These are phyloP conservation scores for Trametes hirsuta DNA, from an alignment of 1,284 basidiomycete species.

Conservation along the genomic window DNA sequence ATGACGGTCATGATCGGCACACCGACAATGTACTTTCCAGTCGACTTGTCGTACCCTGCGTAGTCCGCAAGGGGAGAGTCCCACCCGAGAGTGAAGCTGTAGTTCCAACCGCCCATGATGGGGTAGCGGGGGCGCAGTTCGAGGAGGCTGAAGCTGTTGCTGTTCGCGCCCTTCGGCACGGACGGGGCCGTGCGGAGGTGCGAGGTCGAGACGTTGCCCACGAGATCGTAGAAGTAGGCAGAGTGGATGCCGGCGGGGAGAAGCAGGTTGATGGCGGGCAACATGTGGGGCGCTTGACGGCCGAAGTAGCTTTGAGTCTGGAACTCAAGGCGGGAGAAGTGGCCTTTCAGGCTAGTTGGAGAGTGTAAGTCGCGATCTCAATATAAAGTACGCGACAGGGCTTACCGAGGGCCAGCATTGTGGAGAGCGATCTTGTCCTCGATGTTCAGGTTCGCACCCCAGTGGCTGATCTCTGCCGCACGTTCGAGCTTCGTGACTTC, in stretches of 20 bases:
- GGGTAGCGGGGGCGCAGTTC: conserved; percentile 93
- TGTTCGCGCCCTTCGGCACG: conserved; percentile 55
- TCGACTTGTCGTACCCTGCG: conserved; percentile 60
- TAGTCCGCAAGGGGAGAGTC: conserved; percentile 84
- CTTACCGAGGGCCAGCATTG: conserved; percentile 89
- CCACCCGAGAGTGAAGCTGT: conserved; percentile 92
- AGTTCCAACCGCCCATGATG: conserved; percentile 97
- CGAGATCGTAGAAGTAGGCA: conserved; percentile 87
- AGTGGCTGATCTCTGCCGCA: conserved; percentile 91
- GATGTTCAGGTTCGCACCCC: conserved; percentile 94
- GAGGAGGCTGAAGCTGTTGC: conserved; percentile 62
- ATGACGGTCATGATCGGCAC: conserved; percentile 89
- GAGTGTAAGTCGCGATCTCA: background rate
- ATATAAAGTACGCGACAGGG: conserved; percentile 17
- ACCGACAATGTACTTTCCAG: conserved; percentile 71
- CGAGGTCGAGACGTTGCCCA: conserved; percentile 98
- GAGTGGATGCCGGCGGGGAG: conserved; percentile 83
- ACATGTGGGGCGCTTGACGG: conserved; percentile 66
- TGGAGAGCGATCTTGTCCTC: conserved; percentile 85
- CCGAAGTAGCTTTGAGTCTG: conserved; percentile 77
- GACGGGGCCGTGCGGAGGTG: conserved; percentile 74
- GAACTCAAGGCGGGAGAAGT: conserved; percentile 92
- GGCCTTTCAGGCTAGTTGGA: conserved; percentile 80
- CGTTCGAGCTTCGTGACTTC: conserved; percentile 77
- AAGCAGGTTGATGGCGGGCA: conserved; percentile 71